phyloP scores from a whole-genome alignment of 495 filamentous ascomycete species.

The Friedmanniomyces simplex region DNA sequence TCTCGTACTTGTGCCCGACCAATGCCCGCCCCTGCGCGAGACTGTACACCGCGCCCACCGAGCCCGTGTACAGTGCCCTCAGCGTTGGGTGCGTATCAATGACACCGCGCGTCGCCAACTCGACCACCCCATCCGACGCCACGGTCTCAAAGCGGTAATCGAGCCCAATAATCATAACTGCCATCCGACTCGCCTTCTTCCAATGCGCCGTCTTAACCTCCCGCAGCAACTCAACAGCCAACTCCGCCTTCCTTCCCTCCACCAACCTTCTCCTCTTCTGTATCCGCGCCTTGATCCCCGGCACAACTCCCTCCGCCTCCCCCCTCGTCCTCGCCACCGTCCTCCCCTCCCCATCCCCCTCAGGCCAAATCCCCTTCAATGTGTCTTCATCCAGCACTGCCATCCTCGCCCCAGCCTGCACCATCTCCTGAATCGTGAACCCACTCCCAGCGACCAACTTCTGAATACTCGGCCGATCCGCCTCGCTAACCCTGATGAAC shows the following conservation, averaged over 20 bases:
- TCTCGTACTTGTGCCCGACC: constrained; percentile 74
- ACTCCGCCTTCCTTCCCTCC: constrained; percentile 68
- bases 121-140: constrained; percentile 66
- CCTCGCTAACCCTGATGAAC: constrained; percentile 79
- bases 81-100: constrained; percentile 86
- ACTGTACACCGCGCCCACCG: constrained; percentile 69
- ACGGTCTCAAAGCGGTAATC: constrained; percentile 83
- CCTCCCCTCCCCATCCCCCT: background rate
- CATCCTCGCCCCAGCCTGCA: constrained; percentile 71
- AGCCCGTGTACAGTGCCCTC: constrained; percentile 66
- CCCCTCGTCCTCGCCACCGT: constrained; percentile 23
- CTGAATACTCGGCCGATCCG: constrained; percentile 89
- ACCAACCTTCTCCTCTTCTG: constrained; percentile 60
- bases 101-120: constrained; percentile 72
- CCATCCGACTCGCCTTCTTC: constrained; percentile 86
- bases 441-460: constrained; percentile 71
- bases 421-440: constrained; percentile 85
- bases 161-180: constrained; percentile 77
- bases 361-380: constrained; percentile 61
- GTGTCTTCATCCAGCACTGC: constrained; percentile 69
- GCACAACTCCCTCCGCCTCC: constrained; percentile 53
- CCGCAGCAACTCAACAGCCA: constrained; percentile 72
- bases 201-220: constrained; percentile 73
- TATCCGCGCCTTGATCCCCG: constrained; percentile 57
- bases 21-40: constrained; percentile 75